A percentile compares a stretch with the other conserved stretches of the same genome.
These are phyloP conservation scores for Nematocida major DNA, from an alignment of 371 early-diverging fungal species.

Conservation along the genomic window DNA sequence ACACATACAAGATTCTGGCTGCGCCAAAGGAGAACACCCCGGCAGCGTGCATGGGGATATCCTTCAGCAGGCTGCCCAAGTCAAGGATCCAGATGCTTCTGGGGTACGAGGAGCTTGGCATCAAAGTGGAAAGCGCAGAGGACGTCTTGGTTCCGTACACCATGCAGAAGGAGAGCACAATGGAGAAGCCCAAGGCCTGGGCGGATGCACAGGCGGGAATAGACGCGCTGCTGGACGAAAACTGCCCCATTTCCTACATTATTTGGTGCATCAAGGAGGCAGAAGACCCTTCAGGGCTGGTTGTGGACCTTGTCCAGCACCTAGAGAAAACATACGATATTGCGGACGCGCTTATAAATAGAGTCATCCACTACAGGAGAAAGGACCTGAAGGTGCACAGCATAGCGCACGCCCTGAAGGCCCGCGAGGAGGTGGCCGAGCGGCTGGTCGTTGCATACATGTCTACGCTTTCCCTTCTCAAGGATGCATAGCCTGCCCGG, in stretches of 20 bases:
- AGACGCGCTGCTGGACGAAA: slow-evolving; percentile 19
- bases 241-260: slow-evolving; percentile 37
- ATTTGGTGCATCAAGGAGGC: slow-evolving; percentile 13
- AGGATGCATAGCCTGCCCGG: not conserved
- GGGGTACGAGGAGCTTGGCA: slow-evolving; percentile 2
- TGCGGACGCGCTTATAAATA: slow-evolving; percentile 25
- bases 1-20: not conserved
- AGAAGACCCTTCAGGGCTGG: slow-evolving; percentile 11
- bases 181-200: not conserved
- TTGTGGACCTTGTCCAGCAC: not conserved
- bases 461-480: slow-evolving; percentile 18
- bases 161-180: slow-evolving; percentile 6
- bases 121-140: not conserved
- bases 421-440: slow-evolving; percentile 22
- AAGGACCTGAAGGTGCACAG: slow-evolving; percentile 16
- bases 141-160: not conserved
- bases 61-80: slow-evolving; percentile 1
- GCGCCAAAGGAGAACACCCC: not conserved
- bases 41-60: not conserved
- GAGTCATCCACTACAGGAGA: slow-evolving; percentile 35
- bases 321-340: slow-evolving; percentile 22
- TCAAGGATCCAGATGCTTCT: slow-evolving; percentile 11
- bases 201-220: not conserved
- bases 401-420: not conserved
- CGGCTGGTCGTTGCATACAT: slow-evolving; percentile 16